Base-by-base conservation (phyloP, 2,329 filamentous ascomycete genomes). In the Tolypocladium sp. region DNA sequence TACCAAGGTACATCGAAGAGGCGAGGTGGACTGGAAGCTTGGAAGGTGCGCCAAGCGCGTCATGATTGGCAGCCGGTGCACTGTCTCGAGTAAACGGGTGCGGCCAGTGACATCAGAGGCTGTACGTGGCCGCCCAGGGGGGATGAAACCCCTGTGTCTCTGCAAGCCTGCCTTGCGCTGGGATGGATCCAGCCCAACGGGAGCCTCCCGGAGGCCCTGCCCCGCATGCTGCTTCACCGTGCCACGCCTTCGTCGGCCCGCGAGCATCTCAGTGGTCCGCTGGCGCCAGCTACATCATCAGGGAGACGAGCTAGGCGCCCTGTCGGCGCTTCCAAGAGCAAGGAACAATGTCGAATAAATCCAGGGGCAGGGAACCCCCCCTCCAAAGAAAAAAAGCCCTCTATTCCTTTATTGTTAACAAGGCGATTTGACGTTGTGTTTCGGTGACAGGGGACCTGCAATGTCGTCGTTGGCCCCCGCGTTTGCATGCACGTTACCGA, bases 71-170 rank as follows among this genome's bases (percentile, higher is more conserved):
- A 35, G 30, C 22, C 33, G 30, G 10, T 30, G 27, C 38, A 3
- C 17, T 42, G 54, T 56, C 25, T 27, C 12, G n/a, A 42, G 27
- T n/a, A 4, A 37, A 27, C 25, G 20, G 22, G 35, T 33, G 54
- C 27, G 20, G 20, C 60, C 56, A 35, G 70, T 72, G 70, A 73
- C 71, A 73, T 73, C 70, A 72, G 70, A 66, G 71, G 70, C 71
- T 71, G 66, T 57, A 68, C 69, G 70, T 61, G 78, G 78, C 22
- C 78, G 76, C 77, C 69, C 41, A 33, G 42, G 55, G 30, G 30
- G 41, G 41, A 13, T 17, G 9, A 10, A 20, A 35, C 49, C 49
- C 49, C 49, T 52, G 27, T 49, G 46, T 25, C 30, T 33, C 37
- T 38, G 35, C 9, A 15, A 38, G 9, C 49, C 49, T 51, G 46